Evolutionary conservation across 164 flowering plant genomes (phyloP), one percentile per base, ranked within the genome.

Genomic region (Vitis rotundifolia): DNA sequence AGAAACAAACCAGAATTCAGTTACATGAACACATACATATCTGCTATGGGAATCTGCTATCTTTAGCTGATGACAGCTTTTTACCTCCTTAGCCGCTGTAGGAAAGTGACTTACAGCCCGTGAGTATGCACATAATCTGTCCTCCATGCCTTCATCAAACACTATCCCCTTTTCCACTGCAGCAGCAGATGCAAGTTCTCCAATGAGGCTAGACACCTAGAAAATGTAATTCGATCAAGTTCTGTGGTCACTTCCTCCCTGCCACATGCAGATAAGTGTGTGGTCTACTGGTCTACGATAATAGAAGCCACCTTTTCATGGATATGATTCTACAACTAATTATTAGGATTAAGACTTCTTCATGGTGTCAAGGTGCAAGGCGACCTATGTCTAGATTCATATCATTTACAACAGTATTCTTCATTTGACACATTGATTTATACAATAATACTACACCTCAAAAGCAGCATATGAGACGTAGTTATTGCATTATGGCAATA

Each of bases 11-110:
- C 2, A 12, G 16, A 63, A 9, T 5, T 63, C 66, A 57, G 2
- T 16, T 37, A 37, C 44, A 37, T 59, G 7, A 44, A 28, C 49
- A 28, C 8, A 14, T 50, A 51, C 26, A 50, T 14, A 63, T 9
- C 11, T 22, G 47, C 3, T 2, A 22, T 22, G 47, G 22, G 5
- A 28, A 28, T 12, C 10, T 14, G 10, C 15, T 15, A 57, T 57
- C 60, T 9, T 15, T 19, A 57, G 1, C 10, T 57, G 9, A 12
- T 18, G 49, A 44, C 55, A 11, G 12, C 13, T 8, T 13, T 47
- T 53, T 77, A 95, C 99, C 97, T 96, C 99, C 73, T 93, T 96
- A 60, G 91, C 97, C 3, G 97, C 98, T 2, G 97, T 96, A 26
- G 98, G 99, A 65, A 93, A 96, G 71, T 96, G 97, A 8, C 95